Base-by-base conservation (phyloP, 208 protist species). In the Wallacemonas sp. region DNA sequence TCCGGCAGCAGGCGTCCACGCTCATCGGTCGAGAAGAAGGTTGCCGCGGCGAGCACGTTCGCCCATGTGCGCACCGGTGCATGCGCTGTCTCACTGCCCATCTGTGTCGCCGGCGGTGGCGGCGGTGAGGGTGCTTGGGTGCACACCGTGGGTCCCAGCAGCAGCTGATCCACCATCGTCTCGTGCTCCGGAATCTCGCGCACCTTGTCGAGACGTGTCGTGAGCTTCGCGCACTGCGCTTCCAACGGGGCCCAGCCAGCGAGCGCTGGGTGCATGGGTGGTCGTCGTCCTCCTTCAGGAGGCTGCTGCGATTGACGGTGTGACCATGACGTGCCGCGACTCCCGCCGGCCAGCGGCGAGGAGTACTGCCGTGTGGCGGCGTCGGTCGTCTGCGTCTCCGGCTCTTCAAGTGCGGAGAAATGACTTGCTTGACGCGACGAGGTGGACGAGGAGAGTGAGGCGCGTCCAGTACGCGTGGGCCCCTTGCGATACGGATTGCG, bases 1-100 rank as follows among this genome's bases (percentile, higher is more conserved):
- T 38, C 48, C 12, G 46, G 38, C 37, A 52, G 52, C 22, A 68
- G 42, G 6, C 26, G 21, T 19, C 38, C 38, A 41, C 32, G 24
- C 32, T 63, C 58, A 30, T 42, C 58, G 45, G 50, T 26, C 22
- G 63, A 33, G n/a, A 60, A 60, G 63, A 68, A 68, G 2, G 39
- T 44, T 1, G 50, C 52, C 36, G 22, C 17, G 34, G 4, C 52
- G 4, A 45, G 32, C 36, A 68, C 63, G 26, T 45, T 48, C 3
- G 30, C 33, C 39, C 55, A 48, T 21, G 63, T 37, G 2, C 41
- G 60, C 27, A 65, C 17, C 6, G 60, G 19, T 33, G 21, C 12
- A 8, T 12, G 32, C 12, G 26, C 29, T 24, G 55, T 3, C 19
- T 12, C 26, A n/a, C 33, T 39, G 9, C 3, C 21, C 24, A 17